Percentiles rank a stretch among this genome's conserved stretches.
Conservation (phyloP, 805 yeast genomes). For the Wickerhamomyces bovis region DNA sequence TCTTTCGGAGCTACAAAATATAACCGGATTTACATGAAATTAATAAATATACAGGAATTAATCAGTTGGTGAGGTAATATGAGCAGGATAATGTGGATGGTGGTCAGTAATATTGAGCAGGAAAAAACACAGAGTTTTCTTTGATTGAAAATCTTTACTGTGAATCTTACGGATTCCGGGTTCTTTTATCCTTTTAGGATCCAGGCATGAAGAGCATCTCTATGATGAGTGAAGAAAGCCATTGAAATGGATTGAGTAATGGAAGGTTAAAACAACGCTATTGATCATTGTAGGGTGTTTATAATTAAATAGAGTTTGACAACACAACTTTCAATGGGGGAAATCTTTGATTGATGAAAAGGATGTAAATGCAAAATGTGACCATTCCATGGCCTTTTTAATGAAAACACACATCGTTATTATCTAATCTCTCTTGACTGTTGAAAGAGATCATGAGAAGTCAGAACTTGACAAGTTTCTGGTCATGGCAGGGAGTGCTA, state of each 20-base stretch:
- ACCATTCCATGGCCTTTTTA: background rate
- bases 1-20: background rate
- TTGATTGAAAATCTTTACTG: background rate
- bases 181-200: too few relatives aligned
- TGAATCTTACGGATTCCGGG: background rate
- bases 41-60: background rate
- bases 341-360: too few relatives aligned
- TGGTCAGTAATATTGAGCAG: background rate
- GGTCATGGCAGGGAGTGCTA: slow-evolving; percentile 96
- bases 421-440: background rate
- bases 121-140: background rate
- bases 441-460: slow-evolving; percentile 37
- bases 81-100: background rate
- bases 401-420: background rate
- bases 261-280: too few relatives aligned
- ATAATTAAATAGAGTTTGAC: too few relatives aligned
- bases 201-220: background rate
- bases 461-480: slow-evolving; percentile 83
- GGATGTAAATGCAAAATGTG: background rate
- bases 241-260: too few relatives aligned
- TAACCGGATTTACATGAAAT: background rate
- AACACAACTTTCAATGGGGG: background rate
- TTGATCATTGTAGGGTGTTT: too few relatives aligned
- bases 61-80: background rate
- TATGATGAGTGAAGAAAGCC: too few relatives aligned